These are phyloP conservation scores for Mycena indigotica DNA, from an alignment of 768 basidiomycete species.

Conservation along the genomic window DNA sequence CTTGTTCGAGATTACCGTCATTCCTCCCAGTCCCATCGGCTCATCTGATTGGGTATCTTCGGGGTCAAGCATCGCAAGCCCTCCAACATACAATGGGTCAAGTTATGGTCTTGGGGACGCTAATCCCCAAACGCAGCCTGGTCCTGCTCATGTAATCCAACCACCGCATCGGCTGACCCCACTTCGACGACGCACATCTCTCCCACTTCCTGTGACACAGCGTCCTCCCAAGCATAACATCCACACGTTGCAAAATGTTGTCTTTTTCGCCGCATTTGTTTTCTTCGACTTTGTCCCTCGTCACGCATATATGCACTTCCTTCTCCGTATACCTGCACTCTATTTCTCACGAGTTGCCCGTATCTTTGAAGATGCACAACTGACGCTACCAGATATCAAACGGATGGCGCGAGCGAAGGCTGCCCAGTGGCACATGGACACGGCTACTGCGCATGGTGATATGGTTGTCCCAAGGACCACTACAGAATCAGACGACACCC, in stretches of 20 bases:
- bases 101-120: neutral
- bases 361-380: conserved; percentile 55
- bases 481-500: no score
- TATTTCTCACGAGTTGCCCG: conserved; percentile 47
- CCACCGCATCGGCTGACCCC: neutral
- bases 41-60: neutral
- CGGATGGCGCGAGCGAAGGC: conserved; percentile 10
- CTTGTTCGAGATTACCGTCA: neutral
- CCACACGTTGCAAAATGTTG: neutral
- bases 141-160: neutral
- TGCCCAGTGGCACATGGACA: conserved; percentile 7
- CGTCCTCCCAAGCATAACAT: neutral
- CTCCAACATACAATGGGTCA: neutral
- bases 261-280: neutral
- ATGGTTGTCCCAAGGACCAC: no score
- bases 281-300: conserved; percentile 4
- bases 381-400: conserved; percentile 51
- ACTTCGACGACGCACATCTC: neutral
- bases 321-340: conserved; percentile 22
- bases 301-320: conserved; percentile 6
- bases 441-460: neutral
- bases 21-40: neutral
- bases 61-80: neutral
- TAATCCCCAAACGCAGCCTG: neutral
- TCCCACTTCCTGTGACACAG: neutral